Evolutionary conservation across 1,284 basidiomycete genomes (phyloP).

Genomic region (Microbotryum intermedium): DNA sequence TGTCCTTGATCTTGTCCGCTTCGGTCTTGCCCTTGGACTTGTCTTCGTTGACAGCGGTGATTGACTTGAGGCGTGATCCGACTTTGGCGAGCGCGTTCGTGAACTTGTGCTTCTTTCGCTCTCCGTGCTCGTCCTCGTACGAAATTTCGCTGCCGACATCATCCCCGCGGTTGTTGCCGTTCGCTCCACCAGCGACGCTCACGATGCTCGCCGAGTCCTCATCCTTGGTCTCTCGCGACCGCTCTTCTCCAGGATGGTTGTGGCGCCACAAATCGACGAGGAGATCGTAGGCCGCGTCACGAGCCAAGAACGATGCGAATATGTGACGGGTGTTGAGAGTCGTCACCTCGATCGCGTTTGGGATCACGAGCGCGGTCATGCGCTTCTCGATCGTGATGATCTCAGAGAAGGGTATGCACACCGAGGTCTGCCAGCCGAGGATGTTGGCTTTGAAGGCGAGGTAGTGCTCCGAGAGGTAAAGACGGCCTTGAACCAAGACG

Average conservation of each 20-base stretch:
- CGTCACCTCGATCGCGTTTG: conserved; percentile 88
- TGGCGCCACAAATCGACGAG: conserved; percentile 92
- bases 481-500: conserved; percentile 86
- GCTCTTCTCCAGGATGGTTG: conserved; percentile 63
- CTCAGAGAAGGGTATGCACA: conserved; percentile 23
- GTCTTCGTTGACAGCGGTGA: background rate
- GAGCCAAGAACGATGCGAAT: conserved; percentile 89
- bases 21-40: conserved; percentile 9
- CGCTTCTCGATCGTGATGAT: conserved; percentile 27
- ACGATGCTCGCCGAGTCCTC: background rate
- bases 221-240: conserved; percentile 27
- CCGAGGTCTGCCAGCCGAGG: conserved; percentile 48
- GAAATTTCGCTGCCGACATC: conserved; percentile 28
- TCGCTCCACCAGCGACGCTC: background rate
- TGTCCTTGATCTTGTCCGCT: conserved; percentile 24
- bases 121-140: conserved; percentile 25
- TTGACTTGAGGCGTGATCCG: background rate
- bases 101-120: conserved; percentile 25
- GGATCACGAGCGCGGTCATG: conserved; percentile 85
- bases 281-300: conserved; percentile 92
- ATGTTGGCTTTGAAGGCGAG: conserved; percentile 98
- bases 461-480: conserved; percentile 96
- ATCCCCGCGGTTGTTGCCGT: background rate
- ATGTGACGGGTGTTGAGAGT: conserved; percentile 69
- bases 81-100: too few relatives aligned